Base-by-base conservation (phyloP, 129 eudicot genomes). In the Chrysanthemum makinoi region DNA sequence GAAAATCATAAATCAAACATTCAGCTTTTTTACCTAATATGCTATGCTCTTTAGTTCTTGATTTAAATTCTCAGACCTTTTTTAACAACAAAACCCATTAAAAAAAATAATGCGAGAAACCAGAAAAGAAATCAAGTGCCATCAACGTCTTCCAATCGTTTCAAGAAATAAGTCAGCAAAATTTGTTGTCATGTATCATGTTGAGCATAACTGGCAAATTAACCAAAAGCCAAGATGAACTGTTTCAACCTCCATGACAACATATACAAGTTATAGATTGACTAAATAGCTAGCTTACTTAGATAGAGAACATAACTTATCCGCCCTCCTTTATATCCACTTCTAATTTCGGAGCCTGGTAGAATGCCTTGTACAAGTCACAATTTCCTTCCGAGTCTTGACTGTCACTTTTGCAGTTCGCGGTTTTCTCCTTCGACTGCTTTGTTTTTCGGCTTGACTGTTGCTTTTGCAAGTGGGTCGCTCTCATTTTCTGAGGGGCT, bases 271-370 rank as follows among this genome's bases (percentile, higher is more conserved):
- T 52, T 43, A 20, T 33, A 70, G 51, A 70, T 33, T 19, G 54
- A 20, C 16, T 62, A 50, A 52, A 59, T 24, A 67, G 50, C 33
- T 1, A 22, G 11, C 52, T 62, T 48, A 13, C 43, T 61, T 47
- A 1, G 12, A 16, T 56, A 7, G 10, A 19, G 11, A 50, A 11
- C 8, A 49, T 6, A 6, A 10, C 2, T 39, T 55, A 28, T 46
- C 66, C 19, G 16, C 48, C 46, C 5, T 26, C 43, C 2, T 76
- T 18, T 62, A 15, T 10, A 18, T 74, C 55, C 77, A 73, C 59
- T 76, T 55, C 46, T 52, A 69, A 66, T 75, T 85, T 43, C 73
- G 70, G 2, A 43, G 69, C 66, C 83, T 72, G 50, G 75, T 77
- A n/a, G 84, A 68, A 75, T 26, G 79, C 13, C 76, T 24, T 18